Percentiles rank a stretch among this genome's conserved stretches.
Conservation (phyloP, 805 yeast genomes). For the Ascoidea rubescens region DNA sequence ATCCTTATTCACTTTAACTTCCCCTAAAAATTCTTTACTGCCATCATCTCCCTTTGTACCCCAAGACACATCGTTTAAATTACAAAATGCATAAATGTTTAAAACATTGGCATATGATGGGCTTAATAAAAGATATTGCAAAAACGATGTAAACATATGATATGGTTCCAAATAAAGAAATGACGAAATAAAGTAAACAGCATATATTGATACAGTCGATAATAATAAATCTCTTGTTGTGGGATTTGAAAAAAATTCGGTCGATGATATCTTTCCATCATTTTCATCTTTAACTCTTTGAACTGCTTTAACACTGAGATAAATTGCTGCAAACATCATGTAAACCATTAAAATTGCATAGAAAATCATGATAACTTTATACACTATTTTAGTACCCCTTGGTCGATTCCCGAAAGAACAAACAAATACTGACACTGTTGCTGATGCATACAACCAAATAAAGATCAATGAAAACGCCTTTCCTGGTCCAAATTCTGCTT, state of each 20-base stretch:
- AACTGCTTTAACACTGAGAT: constrained; percentile 44
- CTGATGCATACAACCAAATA: constrained; percentile 73
- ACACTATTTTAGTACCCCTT: constrained; percentile 71
- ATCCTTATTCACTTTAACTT: constrained; percentile 56
- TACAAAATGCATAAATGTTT: constrained; percentile 91
- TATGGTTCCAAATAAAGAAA: constrained; percentile 78
- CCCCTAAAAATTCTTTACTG: constrained; percentile 45
- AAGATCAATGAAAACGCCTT: constrained; percentile 63
- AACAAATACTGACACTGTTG: constrained; percentile 75
- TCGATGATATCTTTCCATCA: constrained; percentile 21
- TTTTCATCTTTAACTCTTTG: constrained; percentile 35
- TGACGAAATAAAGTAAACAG: constrained; percentile 67
- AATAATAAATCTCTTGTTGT: constrained; percentile 47
- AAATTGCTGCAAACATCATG: constrained; percentile 80
- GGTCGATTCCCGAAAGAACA: constrained; percentile 92
- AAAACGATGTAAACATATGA: constrained; percentile 81
- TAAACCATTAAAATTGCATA: constrained; percentile 85
- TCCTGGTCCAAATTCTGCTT: constrained; percentile 42
- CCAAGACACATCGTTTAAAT: constrained; percentile 94
- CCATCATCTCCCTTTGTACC: constrained; percentile 84
- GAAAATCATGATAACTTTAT: constrained; percentile 56
- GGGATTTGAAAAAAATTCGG: constrained; percentile 34
- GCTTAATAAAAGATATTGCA: constrained; percentile 70
- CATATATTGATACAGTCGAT: constrained; percentile 77
- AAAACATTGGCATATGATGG: constrained; percentile 87